phyloP scores from a whole-genome alignment of 1,284 basidiomycete genomes.

The Tranzscheliella williamsii region DNA sequence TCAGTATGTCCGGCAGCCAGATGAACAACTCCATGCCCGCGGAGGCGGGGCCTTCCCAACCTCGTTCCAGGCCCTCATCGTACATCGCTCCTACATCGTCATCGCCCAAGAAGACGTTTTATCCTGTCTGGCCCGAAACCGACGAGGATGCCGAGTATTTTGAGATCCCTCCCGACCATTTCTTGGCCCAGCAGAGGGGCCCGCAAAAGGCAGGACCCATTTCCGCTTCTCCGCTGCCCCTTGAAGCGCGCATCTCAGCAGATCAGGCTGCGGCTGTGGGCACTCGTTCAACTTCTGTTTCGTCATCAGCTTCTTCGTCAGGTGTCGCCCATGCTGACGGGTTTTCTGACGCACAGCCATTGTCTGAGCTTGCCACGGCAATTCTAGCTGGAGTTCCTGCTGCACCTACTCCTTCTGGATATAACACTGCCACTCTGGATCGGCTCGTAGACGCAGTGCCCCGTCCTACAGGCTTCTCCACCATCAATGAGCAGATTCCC shows the following conservation, averaged over 20 bases:
- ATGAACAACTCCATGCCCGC: background rate
- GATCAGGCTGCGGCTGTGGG: background rate
- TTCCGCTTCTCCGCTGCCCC: constrained; percentile 1
- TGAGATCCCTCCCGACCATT: constrained; percentile 48
- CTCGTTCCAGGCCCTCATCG: background rate
- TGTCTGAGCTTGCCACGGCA: constrained; percentile 36
- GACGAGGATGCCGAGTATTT: constrained; percentile 43
- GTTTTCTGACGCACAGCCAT: constrained; percentile 2
- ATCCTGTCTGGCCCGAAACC: constrained; percentile 32
- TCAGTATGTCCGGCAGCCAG: background rate
- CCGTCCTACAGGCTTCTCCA: constrained; percentile 31
- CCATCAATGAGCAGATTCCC: constrained; percentile 54
- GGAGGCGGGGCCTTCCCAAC: constrained; percentile 1
- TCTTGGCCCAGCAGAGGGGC: constrained; percentile 46
- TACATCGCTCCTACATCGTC: background rate
- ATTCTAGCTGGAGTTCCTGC: constrained; percentile 23
- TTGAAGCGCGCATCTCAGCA: background rate
- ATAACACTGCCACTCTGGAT: constrained; percentile 3
- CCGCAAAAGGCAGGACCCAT: constrained; percentile 11
- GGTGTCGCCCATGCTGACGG: too few species aligned
- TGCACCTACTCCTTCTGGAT: constrained; percentile 10
- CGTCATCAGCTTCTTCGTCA: background rate
- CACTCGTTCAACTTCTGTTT: background rate
- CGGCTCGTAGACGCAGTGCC: constrained; percentile 27
- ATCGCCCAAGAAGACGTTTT: constrained; percentile 22